Percentiles rank a stretch among this genome's conserved stretches.
phyloP scores from a whole-genome alignment of 169 alveolate species.

The Perkinsus marinus region DNA sequence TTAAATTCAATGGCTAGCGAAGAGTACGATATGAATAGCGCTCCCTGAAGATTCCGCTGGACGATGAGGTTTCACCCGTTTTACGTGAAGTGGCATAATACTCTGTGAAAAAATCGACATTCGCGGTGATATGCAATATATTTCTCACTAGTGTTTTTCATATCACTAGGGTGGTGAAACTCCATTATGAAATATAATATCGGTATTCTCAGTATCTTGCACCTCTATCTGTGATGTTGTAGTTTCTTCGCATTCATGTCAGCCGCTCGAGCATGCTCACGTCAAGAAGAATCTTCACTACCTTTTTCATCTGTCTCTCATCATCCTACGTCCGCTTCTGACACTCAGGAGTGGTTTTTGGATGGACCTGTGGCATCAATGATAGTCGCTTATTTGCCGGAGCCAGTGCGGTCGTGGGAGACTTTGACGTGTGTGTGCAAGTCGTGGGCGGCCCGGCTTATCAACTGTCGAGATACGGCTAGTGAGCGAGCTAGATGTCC shows the following conservation, averaged over 20 bases:
- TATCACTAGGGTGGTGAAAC: no score
- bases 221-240: no score
- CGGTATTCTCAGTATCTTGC: conserved; percentile 13
- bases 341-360: background rate
- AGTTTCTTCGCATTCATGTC: no score
- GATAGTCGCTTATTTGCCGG: background rate
- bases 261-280: conserved; percentile 15
- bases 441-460: background rate
- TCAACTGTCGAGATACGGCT: background rate
- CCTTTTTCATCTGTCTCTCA: background rate
- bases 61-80: no score
- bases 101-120: no score
- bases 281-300: conserved; percentile 3
- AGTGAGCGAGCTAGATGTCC: background rate
- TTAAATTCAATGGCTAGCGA: no score
- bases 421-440: background rate
- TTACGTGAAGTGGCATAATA: no score
- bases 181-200: conserved; percentile 20
- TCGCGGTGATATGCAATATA: no score
- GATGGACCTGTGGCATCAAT: background rate
- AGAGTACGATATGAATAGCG: no score
- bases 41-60: no score
- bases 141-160: no score
- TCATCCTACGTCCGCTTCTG: background rate
- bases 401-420: background rate